Evolutionary conservation across 345 rosid genomes (phyloP).

Genomic region (Jatropha curcas): DNA sequence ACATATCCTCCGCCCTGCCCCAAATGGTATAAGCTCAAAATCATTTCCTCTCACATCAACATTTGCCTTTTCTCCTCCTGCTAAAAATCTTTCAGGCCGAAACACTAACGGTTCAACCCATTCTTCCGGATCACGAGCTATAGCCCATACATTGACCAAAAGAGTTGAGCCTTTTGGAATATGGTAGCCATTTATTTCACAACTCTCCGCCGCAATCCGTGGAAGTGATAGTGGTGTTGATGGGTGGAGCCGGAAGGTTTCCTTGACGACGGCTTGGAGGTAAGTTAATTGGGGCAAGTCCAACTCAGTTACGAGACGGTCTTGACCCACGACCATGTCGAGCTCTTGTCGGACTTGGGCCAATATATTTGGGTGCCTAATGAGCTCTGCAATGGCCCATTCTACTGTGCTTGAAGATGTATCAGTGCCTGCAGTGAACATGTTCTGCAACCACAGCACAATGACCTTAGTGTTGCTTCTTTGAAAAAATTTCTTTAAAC

Average conservation of each 20-base stretch:
- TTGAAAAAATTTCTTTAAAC: too few species aligned
- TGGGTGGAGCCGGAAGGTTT: conserved; percentile 34
- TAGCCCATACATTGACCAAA: conserved; percentile 32
- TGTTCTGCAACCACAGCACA: conserved; percentile 43
- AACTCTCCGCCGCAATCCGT: conserved; percentile 14
- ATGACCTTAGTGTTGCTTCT: too few species aligned
- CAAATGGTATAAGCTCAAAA: conserved; percentile 34
- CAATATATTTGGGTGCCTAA: conserved; percentile 65
- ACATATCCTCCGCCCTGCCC: conserved; percentile 36
- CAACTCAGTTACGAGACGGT: conserved; percentile 17
- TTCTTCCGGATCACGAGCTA: conserved; percentile 21
- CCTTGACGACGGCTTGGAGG: conserved; percentile 31
- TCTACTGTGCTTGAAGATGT: conserved; percentile 89
- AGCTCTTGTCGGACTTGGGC: conserved; percentile 52
- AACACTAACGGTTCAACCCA: conserved; percentile 30
- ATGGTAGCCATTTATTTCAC: conserved; percentile 27
- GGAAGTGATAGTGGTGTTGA: conserved; percentile 30
- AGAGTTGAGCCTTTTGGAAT: conserved; percentile 29
- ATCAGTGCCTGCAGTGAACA: conserved; percentile 95
- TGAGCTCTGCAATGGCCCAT: conserved; percentile 86
- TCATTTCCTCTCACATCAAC: conserved; percentile 27
- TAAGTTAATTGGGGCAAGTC: conserved; percentile 25
- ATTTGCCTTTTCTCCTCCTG: conserved; percentile 10
- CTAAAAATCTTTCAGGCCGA: conserved; percentile 25
- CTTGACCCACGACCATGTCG: conserved; percentile 32